Conservation (phyloP, 345 rosid genomes). For the Theobroma cacao region DNA sequence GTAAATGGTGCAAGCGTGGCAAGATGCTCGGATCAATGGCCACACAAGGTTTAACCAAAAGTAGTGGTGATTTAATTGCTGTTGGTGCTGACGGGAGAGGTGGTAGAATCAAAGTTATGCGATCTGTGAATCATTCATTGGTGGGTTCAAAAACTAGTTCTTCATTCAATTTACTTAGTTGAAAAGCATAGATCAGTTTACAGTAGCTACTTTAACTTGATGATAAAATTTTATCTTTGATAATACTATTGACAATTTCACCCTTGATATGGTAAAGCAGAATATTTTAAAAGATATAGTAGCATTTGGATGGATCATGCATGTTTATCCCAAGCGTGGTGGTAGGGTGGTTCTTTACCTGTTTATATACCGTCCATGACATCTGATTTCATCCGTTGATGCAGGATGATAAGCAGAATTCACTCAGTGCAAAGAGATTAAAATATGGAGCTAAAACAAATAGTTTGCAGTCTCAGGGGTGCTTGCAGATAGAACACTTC, state of each 20-base stretch:
- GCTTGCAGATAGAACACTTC: constrained; percentile 85
- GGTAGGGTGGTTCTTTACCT: not conserved
- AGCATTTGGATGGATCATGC: not conserved
- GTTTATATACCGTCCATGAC: not conserved
- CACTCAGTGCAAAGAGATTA: constrained; percentile 52
- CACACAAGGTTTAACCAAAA: constrained; percentile 28
- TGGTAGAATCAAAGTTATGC: constrained; percentile 74
- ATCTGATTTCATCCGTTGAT: not conserved
- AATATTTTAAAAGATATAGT: not conserved
- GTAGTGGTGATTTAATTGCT: constrained; percentile 58
- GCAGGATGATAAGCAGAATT: constrained; percentile 52
- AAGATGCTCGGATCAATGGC: constrained; percentile 32
- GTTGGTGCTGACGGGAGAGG: constrained; percentile 94
- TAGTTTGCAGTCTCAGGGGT: constrained; percentile 52
- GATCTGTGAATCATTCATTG: constrained; percentile 49
- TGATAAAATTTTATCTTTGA: not conserved
- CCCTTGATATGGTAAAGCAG: not conserved
- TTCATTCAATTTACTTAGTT: not conserved
- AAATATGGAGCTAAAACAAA: constrained; percentile 50
- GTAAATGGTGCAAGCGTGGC: constrained; percentile 88
- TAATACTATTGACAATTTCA: not conserved
- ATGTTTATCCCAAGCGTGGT: not conserved
- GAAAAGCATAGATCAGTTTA: not conserved
- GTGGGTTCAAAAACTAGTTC: constrained; percentile 34
- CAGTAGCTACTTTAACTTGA: not conserved